Percentiles rank a stretch among this genome's conserved stretches.
Evolutionary conservation across 2,329 filamentous ascomycete species (phyloP).

Genomic region (Zymoseptoria crescenta): DNA sequence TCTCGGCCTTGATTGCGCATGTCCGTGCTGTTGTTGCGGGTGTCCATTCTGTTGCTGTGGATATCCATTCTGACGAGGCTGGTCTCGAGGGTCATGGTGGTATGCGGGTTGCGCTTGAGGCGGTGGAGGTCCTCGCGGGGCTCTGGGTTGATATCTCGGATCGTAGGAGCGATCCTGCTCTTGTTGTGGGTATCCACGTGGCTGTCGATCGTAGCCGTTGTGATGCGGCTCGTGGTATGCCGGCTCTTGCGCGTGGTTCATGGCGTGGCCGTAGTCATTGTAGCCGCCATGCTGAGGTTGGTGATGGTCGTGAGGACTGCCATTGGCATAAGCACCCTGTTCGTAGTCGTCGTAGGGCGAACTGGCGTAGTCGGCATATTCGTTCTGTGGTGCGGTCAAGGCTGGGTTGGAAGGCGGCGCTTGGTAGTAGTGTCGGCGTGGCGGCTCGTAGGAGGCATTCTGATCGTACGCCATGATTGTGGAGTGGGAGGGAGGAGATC

Average conservation of each 20-base stretch:
- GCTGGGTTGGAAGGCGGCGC: conserved; percentile 9
- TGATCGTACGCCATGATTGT: conserved; percentile 21
- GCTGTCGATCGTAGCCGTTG: conserved; percentile 9
- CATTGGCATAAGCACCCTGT: conserved; percentile 6
- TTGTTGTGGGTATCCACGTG: conserved; percentile 9
- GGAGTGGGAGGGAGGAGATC: neutral
- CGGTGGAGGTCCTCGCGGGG: conserved; percentile 12
- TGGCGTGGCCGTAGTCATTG: conserved; percentile 7
- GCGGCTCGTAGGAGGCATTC: conserved; percentile 17
- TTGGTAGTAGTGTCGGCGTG: conserved; percentile 14
- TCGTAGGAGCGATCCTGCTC: conserved; percentile 18
- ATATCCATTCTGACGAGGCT: conserved; percentile 3
- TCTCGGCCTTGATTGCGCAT: conserved; percentile 3
- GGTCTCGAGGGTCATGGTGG: conserved; percentile 3
- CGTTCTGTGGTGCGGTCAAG: conserved; percentile 5
- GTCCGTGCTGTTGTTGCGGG: conserved; percentile 7
- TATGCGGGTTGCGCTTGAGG: conserved; percentile 5
- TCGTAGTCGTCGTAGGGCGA: conserved; percentile 14
- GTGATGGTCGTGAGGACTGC: conserved; percentile 8
- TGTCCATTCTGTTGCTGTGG: conserved; percentile 4
- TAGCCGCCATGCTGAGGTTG: conserved; percentile 9
- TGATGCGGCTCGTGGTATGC: conserved; percentile 7
- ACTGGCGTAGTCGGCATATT: conserved; percentile 12
- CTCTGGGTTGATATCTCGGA: conserved; percentile 21
- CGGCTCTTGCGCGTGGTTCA: conserved; percentile 5